Evolutionary conservation across 2,329 filamentous ascomycete genomes (phyloP), one percentile per base, ranked within the genome.

Genomic region (Huntiella abstrusa): DNA sequence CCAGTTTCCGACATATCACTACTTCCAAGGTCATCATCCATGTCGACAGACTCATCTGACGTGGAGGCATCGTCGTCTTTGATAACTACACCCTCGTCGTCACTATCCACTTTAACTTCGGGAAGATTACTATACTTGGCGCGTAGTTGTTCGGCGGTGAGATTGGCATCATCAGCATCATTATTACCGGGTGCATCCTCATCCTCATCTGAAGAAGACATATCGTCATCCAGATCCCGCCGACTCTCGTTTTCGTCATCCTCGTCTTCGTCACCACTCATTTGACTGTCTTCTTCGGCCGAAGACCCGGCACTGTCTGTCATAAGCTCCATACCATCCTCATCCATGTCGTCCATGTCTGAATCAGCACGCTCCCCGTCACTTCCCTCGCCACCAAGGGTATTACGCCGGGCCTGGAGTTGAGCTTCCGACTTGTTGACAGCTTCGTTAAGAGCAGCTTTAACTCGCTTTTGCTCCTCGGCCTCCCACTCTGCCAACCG

Each of bases 341-440:
- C 60, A 13, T 15, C 41, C 34, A 36, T 36, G 1, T 63, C 64
- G 0, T 60, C 58, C 2, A 61, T 52, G 53, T 77, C 38, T 6
- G 22, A 34, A 10, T 43, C 32, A 2, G 15, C 65, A 3, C 66
- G 65, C 10, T 68, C 61, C 1, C 62, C 64, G 0, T 60, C 58
- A 3, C 61, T 53, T 53, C 77, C 74, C 0, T 71, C 74, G 49
- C 73, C 75, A 4, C 68, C 53, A 34, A 50, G 43, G 2, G 48
- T 50, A 36, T 33, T 45, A 12, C 48, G 13, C n/a, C 75, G 68
- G 12, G 76, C 74, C 52, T 80, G 73, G 1, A 83, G 63, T 55
- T 81, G 76, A 53, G 74, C 71, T 51, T 80, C 80, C 0, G 78
- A 83, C 48, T 78, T 68, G 51, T 78, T 81, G 54, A 83, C 78